Evolutionary conservation across 2,329 filamentous ascomycete genomes (phyloP).

Genomic region (Cladosporium sp.): DNA sequence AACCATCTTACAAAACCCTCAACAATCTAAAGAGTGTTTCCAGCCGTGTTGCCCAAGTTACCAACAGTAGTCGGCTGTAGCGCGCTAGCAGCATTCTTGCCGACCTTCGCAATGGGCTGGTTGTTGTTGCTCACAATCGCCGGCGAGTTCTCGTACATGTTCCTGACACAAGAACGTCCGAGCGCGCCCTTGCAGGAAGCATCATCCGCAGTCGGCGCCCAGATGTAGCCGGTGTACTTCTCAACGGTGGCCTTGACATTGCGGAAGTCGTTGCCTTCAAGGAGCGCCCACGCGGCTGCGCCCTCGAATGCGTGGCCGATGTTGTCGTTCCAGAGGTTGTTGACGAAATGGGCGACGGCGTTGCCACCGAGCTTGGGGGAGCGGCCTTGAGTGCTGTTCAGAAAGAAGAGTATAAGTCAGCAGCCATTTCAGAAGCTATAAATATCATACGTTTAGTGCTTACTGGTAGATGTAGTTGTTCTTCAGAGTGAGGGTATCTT

Average conservation of each 20-base stretch:
- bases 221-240: constrained; percentile 54
- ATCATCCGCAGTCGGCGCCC: constrained; percentile 13
- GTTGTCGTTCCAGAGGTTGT: constrained; percentile 57
- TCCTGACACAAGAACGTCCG: constrained; percentile 45
- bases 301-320: constrained; percentile 54
- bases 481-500: constrained; percentile 56
- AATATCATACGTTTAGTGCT: too few relatives aligned
- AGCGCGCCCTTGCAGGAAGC: constrained; percentile 29
- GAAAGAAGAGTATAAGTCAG: too few relatives aligned
- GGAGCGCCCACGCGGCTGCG: constrained; percentile 18
- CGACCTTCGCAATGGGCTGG: background rate
- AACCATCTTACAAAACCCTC: too few relatives aligned
- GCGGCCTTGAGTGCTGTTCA: constrained; percentile 53
- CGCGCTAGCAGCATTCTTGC: background rate
- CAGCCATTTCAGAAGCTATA: too few relatives aligned
- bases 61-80: background rate
- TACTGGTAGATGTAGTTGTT: constrained; percentile 54
- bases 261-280: constrained; percentile 27
- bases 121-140: background rate
- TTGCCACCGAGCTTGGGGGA: constrained; percentile 54
- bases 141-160: background rate
- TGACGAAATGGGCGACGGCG: constrained; percentile 55
- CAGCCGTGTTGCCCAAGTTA: background rate
- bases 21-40: background rate
- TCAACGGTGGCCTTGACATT: constrained; percentile 43